Evolutionary conservation across 352 stramenopile genomes (phyloP).

Genomic region (Vaucheria bursata): DNA sequence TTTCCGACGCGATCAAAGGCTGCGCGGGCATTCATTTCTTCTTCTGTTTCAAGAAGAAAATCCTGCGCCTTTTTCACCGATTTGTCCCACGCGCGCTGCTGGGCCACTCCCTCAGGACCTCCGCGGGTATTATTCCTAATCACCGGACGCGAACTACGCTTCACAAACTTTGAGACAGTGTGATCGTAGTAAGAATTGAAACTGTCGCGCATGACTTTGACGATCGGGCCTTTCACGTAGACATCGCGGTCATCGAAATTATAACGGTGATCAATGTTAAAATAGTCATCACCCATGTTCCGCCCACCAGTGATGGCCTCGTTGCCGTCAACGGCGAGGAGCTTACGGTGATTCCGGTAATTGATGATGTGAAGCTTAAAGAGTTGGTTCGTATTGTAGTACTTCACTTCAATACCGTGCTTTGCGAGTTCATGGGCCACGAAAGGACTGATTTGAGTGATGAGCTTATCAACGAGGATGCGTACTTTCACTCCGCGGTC

Average conservation of each 20-base stretch:
- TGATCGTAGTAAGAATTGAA: neutral
- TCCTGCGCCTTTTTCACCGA: neutral
- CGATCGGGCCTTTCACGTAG: neutral
- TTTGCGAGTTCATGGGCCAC: neutral
- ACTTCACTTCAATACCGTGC: conserved; percentile 1
- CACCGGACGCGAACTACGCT: neutral
- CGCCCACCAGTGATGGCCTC: neutral
- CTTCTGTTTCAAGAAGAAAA: neutral
- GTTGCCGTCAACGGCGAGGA: neutral
- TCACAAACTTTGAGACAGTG: neutral
- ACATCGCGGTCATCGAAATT: conserved; percentile 1
- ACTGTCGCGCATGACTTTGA: neutral
- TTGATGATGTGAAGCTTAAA: neutral
- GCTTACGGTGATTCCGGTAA: neutral
- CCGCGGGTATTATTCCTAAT: too few relatives aligned
- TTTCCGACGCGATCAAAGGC: neutral
- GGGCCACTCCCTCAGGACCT: too few relatives aligned
- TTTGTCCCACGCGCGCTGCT: too few relatives aligned
- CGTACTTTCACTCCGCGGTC: neutral
- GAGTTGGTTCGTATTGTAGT: neutral
- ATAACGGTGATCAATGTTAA: neutral
- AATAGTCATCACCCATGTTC: neutral
- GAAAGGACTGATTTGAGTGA: too few relatives aligned
- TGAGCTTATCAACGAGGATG: neutral
- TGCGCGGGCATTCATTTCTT: neutral